Percentiles rank a stretch among this genome's conserved stretches.
phyloP scores from a whole-genome alignment of 2,329 filamentous ascomycete genomes.

The Anthostomella pinea region DNA sequence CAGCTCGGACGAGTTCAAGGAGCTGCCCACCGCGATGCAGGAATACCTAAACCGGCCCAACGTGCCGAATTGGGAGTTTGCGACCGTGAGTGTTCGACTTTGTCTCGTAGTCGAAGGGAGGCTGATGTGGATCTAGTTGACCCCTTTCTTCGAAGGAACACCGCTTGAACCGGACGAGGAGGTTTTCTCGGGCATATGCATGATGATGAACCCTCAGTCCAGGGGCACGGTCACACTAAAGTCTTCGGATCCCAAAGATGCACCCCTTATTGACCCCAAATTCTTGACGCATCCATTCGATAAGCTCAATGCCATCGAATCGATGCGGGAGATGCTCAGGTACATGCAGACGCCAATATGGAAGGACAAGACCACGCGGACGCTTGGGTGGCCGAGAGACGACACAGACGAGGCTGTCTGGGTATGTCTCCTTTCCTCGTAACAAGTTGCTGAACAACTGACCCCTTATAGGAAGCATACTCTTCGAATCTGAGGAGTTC shows the following conservation, averaged over 20 bases:
- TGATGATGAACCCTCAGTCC: constrained; percentile 21
- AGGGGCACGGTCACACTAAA: constrained; percentile 18
- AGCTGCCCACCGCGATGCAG: constrained; percentile 9
- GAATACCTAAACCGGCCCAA: constrained; percentile 7
- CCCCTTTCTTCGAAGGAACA: constrained; percentile 12
- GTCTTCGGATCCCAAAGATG: constrained; percentile 19
- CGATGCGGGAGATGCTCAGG: constrained; percentile 12
- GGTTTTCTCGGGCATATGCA: constrained; percentile 10
- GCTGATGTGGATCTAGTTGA: constrained; percentile 7
- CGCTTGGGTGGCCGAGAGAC: constrained; percentile 12
- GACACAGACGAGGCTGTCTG: constrained; percentile 17
- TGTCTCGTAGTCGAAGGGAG: neutral
- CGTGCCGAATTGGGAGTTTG: constrained; percentile 19
- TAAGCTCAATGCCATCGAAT: constrained; percentile 13
- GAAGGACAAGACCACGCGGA: constrained; percentile 11
- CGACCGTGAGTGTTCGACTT: constrained; percentile 4
- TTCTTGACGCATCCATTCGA: constrained; percentile 22
- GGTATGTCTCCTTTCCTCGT: constrained; percentile 7
- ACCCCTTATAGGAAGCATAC: constrained; percentile 28
- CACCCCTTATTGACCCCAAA: constrained; percentile 21
- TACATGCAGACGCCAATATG: constrained; percentile 13
- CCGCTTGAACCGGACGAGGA: constrained; percentile 11
- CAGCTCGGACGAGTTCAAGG: constrained; percentile 14
- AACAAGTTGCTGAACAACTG: constrained; percentile 9
- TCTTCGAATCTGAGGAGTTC: constrained; percentile 11